A percentile compares a stretch with the other conserved stretches of the same genome.
Evolutionary conservation across 768 basidiomycete genomes (phyloP).

Genomic region (Cyclocybe cylindracea): DNA sequence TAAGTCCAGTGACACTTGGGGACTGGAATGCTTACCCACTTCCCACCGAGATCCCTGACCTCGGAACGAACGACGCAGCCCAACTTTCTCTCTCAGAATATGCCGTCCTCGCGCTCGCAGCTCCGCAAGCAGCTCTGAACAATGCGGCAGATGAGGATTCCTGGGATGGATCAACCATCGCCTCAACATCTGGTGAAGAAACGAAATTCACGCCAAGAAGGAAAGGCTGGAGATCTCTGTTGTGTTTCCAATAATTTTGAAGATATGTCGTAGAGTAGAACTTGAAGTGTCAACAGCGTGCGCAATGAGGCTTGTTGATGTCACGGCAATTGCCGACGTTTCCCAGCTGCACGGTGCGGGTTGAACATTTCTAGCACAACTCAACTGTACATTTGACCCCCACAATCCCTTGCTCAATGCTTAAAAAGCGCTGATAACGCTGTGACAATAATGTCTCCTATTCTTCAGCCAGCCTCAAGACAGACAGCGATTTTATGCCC

Average conservation of each 20-base stretch:
- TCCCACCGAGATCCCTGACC: slow-evolving; percentile 29
- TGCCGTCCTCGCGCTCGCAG: slow-evolving; percentile 33
- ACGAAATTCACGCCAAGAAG: not conserved
- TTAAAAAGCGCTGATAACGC: too few species aligned
- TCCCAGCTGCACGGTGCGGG: too few species aligned
- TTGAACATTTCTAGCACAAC: too few species aligned
- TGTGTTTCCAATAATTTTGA: slow-evolving; percentile 1
- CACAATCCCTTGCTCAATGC: too few species aligned
- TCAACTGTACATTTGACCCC: too few species aligned
- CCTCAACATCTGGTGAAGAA: slow-evolving; percentile 9
- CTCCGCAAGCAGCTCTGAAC: slow-evolving; percentile 33
- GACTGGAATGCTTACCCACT: not conserved
- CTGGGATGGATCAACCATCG: slow-evolving; percentile 19
- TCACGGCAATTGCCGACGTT: too few species aligned
- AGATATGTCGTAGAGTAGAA: not conserved
- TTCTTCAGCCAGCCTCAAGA: too few species aligned
- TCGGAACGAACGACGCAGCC: slow-evolving; percentile 36
- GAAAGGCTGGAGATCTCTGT: slow-evolving; percentile 4
- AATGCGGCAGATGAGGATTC: slow-evolving; percentile 1
- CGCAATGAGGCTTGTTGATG: too few species aligned
- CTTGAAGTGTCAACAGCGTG: too few species aligned
- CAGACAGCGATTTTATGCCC: too few species aligned
- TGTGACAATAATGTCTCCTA: too few species aligned
- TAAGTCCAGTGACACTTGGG: slow-evolving; percentile 12
- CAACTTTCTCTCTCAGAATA: slow-evolving; percentile 34